Conservation (phyloP, 1,284 basidiomycete genomes). For the Mycena citricolor region DNA sequence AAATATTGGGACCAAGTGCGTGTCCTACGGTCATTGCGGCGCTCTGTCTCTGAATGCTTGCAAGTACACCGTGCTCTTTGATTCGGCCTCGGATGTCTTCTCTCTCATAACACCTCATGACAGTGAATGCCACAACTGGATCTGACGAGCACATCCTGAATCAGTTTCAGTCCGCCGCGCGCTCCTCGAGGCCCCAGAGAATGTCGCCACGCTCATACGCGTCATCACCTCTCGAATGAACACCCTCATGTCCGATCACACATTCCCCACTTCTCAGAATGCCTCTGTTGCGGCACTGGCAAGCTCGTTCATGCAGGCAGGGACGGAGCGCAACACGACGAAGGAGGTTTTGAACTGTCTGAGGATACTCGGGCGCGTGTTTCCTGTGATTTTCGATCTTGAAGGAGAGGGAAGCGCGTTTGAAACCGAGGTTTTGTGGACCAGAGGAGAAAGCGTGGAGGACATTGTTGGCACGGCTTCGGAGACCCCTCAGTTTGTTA, state of each 20-base stretch:
- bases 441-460: constrained; percentile 51
- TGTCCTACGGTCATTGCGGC: constrained; percentile 4
- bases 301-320: constrained; percentile 63
- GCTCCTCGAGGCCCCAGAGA: constrained; percentile 78
- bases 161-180: constrained; percentile 68
- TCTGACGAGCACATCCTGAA: not conserved
- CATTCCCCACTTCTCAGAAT: constrained; percentile 67
- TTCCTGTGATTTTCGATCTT: constrained; percentile 84
- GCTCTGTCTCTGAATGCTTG: constrained; percentile 14
- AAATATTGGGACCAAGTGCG: constrained; percentile 83
- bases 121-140: constrained; percentile 48
- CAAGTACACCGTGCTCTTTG: constrained; percentile 82
- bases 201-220: constrained; percentile 78
- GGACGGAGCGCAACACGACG: constrained; percentile 64
- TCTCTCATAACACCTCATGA: constrained; percentile 84
- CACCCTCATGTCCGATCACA: constrained; percentile 78
- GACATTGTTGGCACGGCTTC: constrained; percentile 28
- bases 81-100: constrained; percentile 85
- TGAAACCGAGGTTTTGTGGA: constrained; percentile 76
- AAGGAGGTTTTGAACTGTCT: constrained; percentile 88
- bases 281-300: constrained; percentile 65
- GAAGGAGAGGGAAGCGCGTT: constrained; percentile 70
- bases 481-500: constrained; percentile 69
- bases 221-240: constrained; percentile 77
- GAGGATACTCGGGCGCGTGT: constrained; percentile 80